Conservation (phyloP, 2,329 filamentous ascomycete genomes). For the Hymenoscyphus infarciens region DNA sequence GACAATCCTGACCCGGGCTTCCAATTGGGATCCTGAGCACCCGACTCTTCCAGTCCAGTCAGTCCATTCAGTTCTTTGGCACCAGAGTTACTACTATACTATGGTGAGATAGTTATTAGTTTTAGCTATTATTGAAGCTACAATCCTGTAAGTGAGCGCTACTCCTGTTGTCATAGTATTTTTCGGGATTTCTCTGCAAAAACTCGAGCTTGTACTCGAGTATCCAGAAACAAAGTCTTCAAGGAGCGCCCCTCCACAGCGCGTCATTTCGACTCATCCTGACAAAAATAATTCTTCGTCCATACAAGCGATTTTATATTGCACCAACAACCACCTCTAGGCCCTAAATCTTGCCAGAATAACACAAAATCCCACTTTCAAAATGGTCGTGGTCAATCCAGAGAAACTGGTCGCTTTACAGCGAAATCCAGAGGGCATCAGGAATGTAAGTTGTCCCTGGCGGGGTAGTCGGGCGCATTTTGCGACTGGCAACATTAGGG, state of each 20-base stretch:
- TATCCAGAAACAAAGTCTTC: no score
- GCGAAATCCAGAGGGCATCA: conserved; percentile 79
- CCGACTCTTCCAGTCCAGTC: no score
- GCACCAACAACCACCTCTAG: conserved; percentile 1
- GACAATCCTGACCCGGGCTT: no score
- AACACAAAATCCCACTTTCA: conserved; percentile 20
- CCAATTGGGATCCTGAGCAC: no score
- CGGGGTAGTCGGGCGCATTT: conserved; percentile 21
- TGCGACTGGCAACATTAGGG: not conserved
- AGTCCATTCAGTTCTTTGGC: no score
- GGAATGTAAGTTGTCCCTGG: conserved; percentile 66
- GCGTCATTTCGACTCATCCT: conserved; percentile 1
- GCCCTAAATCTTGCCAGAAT: conserved; percentile 3
- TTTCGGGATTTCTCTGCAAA: not conserved
- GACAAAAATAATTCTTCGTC: not conserved
- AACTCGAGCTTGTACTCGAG: no score
- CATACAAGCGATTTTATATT: not conserved
- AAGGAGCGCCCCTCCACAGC: conserved; percentile 4
- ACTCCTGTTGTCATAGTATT: not conserved
- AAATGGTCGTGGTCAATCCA: conserved; percentile 87
- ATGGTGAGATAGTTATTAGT: not conserved
- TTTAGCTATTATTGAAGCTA: not conserved
- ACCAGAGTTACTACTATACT: not conserved
- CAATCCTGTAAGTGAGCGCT: not conserved
- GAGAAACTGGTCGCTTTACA: conserved; percentile 91